Conservation (phyloP, 2,329 filamentous ascomycete species). For the Botrytis cinerea region DNA sequence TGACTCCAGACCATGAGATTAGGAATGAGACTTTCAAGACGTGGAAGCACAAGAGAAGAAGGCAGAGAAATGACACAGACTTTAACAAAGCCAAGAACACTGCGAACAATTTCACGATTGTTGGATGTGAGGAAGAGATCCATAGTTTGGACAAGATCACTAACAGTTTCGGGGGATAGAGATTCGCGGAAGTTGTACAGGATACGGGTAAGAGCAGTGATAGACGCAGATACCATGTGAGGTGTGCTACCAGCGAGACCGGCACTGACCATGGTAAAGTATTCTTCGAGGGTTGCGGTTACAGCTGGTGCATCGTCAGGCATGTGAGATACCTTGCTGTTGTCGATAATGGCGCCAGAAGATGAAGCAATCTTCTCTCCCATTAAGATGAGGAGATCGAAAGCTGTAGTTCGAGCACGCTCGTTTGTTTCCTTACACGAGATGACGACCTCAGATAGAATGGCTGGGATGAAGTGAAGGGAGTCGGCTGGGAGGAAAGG, state of each 20-base stretch:
- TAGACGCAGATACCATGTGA: slow-evolving; percentile 97
- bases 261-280: slow-evolving; percentile 96
- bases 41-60: slow-evolving; percentile 73
- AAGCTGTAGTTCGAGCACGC: slow-evolving; percentile 84
- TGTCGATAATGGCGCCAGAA: slow-evolving; percentile 74
- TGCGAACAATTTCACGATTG: slow-evolving; percentile 94
- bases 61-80: slow-evolving; percentile 88
- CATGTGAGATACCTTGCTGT: slow-evolving; percentile 87
- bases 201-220: slow-evolving; percentile 90
- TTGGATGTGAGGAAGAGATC: slow-evolving; percentile 95
- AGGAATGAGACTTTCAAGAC: slow-evolving; percentile 76
- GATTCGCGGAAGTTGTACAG: slow-evolving; percentile 84
- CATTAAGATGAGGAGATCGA: slow-evolving; percentile 86
- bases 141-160: slow-evolving; percentile 89
- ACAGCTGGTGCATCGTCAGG: slow-evolving; percentile 74
- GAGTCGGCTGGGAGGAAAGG: slow-evolving; percentile 74
- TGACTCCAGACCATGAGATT: slow-evolving; percentile 96
- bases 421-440: slow-evolving; percentile 98
- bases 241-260: slow-evolving; percentile 90
- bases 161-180: slow-evolving; percentile 68
- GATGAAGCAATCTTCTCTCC: slow-evolving; percentile 72
- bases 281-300: slow-evolving; percentile 85
- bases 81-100: slow-evolving; percentile 94
- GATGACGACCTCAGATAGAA: slow-evolving; percentile 92
- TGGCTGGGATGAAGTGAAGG: slow-evolving; percentile 88